Evolutionary conservation across 2,329 filamentous ascomycete species (phyloP), one percentile per base, ranked within the genome.

Genomic region (Venturia oleaginea): DNA sequence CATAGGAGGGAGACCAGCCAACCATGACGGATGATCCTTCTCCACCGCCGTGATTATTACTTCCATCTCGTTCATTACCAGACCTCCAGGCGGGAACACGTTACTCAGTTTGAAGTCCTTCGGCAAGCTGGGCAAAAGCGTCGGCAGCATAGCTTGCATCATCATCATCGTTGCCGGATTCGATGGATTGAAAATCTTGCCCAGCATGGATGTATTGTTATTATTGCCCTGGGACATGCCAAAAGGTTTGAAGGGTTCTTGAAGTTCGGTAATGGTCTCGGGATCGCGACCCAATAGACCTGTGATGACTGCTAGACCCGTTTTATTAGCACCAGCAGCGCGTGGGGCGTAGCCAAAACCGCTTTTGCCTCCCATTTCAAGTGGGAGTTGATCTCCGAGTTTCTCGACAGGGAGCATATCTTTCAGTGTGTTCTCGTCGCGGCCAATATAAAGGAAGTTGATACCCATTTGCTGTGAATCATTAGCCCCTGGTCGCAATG

Each of bases 381-480:
- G 40, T 4, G 61, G 61, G 17, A 62, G 43, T 34, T 54, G 34
- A 13, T 37, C 43, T 24, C 40, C 46, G 15, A 54, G 61, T 17
- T 27, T 46, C 17, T 48, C 34, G 24, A 62, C 30, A 0, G 11
- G 38, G 17, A 62, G 61, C 32, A 17, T 46, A 13, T 62, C 43
- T 5, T 46, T 51, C 34, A 62, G n/a, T 6, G 42, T 62, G 13
- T 7, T 27, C 19, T 57, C 32, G 24, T 64, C 62, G 13, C 46
- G 46, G 34, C 62, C 62, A 10, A 64, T 40, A 27, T 64, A 64
- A 22, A 64, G 22, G 34, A 64, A 64, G 51, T n/a, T 40, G 24
- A 64, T 64, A 13, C 48, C 62, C 62, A 64, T 64, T 64, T 64
- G 62, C 62, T 64, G 17, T 24, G 4, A 4, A n/a, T 24, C 17